Evolutionary conservation across 306 rosid genomes (phyloP), one percentile per base, ranked within the genome.

Genomic region (Ammopiptanthus mongolicus): DNA sequence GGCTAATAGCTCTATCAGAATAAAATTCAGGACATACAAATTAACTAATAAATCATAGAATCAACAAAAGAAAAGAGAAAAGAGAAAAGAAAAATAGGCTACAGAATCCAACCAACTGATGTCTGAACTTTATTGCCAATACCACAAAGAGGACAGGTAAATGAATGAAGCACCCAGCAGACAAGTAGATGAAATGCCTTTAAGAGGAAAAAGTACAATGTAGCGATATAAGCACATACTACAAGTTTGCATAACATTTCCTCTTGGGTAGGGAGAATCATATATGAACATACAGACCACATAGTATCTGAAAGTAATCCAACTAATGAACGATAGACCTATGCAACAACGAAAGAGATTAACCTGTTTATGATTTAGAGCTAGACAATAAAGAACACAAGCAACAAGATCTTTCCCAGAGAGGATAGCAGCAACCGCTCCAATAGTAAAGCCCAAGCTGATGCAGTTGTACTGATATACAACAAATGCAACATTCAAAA

Each of bases 341-440:
- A 34, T 15, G 44, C 52, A 46, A 51, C 14, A 19, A 67, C 3
- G 1, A 59, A 28, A 9, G 42, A 64, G 60, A 78, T 21, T 31
- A 51, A 91, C 98, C 96, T 93, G 96, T 70, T 93, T 93, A 81
- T 91, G 97, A 79, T 86, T 91, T 74, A 93, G 83, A 73, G 96
- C 91, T 48, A 93, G 87, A 84, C 90, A 79, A 83, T 87, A 91
- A 0, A 93, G 81, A 65, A 86, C 77, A 84, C 84, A 84, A 8
- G 87, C 98, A 53, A 81, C 33, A 72, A 85, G 90, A 78, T 93
- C 92, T 76, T 82, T 86, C 64, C 84, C 86, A 33, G 92, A 81
- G 36, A 88, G 83, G 80, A 91, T 69, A 76, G 89, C 87, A 53
- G 98, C 89, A 70, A 91, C 75, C 77, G 98, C 96, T 75, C 86